These are phyloP conservation scores for Claviceps lovelessii DNA, from an alignment of 2,329 filamentous ascomycete genomes.

Conservation along the genomic window DNA sequence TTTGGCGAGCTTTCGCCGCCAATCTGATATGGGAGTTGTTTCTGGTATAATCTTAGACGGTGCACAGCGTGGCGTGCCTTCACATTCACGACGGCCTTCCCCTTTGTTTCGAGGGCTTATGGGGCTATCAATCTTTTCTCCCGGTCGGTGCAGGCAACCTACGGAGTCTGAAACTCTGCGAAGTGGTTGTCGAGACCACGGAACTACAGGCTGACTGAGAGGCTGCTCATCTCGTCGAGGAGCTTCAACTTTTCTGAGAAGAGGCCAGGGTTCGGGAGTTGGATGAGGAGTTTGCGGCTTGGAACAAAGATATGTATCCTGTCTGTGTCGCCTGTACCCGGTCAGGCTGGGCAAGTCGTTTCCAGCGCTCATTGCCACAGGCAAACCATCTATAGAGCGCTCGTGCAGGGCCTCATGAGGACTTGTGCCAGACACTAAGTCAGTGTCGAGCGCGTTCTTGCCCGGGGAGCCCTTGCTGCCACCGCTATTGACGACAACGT, in stretches of 20 bases:
- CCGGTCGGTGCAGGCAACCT: background rate
- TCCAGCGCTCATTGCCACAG: background rate
- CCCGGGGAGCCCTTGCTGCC: background rate
- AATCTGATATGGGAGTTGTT: conserved; percentile 5
- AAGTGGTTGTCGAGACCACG: conserved; percentile 4
- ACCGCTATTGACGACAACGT: background rate
- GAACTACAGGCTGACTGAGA: background rate
- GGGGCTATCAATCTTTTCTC: background rate
- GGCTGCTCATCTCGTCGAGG: background rate
- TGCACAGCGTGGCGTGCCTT: background rate
- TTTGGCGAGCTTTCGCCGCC: conserved; percentile 5
- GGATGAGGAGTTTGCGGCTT: background rate
- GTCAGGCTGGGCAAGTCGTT: conserved; percentile 7
- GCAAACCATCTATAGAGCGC: background rate
- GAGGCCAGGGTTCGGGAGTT: conserved; percentile 8
- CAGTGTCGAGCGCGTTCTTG: background rate
- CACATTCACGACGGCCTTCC: background rate
- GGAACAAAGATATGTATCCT: conserved; percentile 6
- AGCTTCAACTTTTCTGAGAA: conserved; percentile 3
- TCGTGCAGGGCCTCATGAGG: background rate
- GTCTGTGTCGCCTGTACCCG: conserved; percentile 5
- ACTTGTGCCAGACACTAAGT: background rate
- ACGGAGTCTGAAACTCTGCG: conserved; percentile 2
- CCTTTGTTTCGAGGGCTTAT: background rate
- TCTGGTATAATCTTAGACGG: background rate